phyloP scores from a whole-genome alignment of 306 rosid species.

The Phaseolus lunatus region DNA sequence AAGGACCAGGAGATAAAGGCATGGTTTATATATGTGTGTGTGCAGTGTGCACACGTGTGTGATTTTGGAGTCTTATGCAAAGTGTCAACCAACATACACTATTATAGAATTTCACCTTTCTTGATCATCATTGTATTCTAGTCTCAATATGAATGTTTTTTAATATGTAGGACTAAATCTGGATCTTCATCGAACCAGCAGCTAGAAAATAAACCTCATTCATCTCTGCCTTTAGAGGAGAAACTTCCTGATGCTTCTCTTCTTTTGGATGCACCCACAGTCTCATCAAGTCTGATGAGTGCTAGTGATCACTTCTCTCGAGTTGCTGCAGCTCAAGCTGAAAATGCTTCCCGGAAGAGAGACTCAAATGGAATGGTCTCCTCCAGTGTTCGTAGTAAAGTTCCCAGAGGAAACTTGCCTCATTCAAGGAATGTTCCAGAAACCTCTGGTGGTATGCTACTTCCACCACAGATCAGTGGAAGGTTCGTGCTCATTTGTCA shows the following conservation, averaged over 20 bases:
- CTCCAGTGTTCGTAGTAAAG: slow-evolving; percentile 62
- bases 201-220: slow-evolving; percentile 45
- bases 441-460: slow-evolving; percentile 61
- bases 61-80: not conserved
- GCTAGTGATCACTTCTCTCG: slow-evolving; percentile 69
- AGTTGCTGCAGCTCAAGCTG: slow-evolving; percentile 80
- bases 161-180: slow-evolving; percentile 52
- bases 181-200: slow-evolving; percentile 49
- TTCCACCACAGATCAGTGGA: slow-evolving; percentile 97
- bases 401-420: slow-evolving; percentile 74
- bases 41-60: not conserved
- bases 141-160: slow-evolving; percentile 19
- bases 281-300: slow-evolving; percentile 55
- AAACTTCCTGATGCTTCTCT: slow-evolving; percentile 93
- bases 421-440: slow-evolving; percentile 80
- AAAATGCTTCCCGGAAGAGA: slow-evolving; percentile 85
- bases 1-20: not conserved
- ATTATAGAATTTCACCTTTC: slow-evolving; percentile 30
- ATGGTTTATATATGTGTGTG: not conserved
- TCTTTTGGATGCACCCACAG: slow-evolving; percentile 71
- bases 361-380: slow-evolving; percentile 61
- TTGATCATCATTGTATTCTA: slow-evolving; percentile 23
- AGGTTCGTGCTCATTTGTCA: slow-evolving; percentile 62
- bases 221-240: slow-evolving; percentile 52
- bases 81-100: slow-evolving; percentile 17